Percentiles rank a stretch among this genome's conserved stretches.
Evolutionary conservation across 2,329 filamentous ascomycete species (phyloP).

Genomic region (Ceratocystis albifundus): DNA sequence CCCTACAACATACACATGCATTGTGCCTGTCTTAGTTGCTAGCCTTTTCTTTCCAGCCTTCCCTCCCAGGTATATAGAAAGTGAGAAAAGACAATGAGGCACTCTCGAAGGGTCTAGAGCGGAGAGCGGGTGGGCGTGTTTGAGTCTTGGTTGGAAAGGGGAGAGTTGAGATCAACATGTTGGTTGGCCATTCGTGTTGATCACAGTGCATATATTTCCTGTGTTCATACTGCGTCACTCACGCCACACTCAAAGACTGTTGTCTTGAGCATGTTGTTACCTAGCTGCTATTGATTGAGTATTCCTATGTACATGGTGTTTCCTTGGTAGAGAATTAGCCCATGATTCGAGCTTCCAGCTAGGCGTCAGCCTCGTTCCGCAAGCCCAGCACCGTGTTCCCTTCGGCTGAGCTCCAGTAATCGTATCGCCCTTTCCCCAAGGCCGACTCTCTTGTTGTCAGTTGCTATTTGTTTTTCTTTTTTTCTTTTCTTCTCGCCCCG

Average conservation of each 20-base stretch:
- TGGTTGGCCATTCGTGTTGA: neutral
- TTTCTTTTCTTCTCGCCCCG: neutral
- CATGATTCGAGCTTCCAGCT: no score
- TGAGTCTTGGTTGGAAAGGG: neutral
- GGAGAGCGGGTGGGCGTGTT: neutral
- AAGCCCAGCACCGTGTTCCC: neutral
- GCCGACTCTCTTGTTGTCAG: neutral
- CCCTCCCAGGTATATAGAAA: neutral
- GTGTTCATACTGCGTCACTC: neutral
- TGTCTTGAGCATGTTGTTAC: no score
- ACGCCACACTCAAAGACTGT: neutral
- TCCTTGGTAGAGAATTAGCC: no score
- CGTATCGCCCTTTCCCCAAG: neutral
- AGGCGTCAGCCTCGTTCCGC: no score
- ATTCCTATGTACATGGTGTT: no score
- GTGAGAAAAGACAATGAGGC: neutral
- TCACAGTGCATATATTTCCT: neutral
- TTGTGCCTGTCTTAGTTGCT: neutral
- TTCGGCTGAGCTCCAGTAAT: neutral
- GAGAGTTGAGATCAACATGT: neutral
- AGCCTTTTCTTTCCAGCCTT: conserved; percentile 5
- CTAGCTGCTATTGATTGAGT: no score
- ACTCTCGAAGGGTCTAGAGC: neutral
- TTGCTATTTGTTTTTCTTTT: neutral
- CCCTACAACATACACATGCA: neutral